Conservation (phyloP, 1,139 yeast species). For the Suhomyces panamericanus region DNA sequence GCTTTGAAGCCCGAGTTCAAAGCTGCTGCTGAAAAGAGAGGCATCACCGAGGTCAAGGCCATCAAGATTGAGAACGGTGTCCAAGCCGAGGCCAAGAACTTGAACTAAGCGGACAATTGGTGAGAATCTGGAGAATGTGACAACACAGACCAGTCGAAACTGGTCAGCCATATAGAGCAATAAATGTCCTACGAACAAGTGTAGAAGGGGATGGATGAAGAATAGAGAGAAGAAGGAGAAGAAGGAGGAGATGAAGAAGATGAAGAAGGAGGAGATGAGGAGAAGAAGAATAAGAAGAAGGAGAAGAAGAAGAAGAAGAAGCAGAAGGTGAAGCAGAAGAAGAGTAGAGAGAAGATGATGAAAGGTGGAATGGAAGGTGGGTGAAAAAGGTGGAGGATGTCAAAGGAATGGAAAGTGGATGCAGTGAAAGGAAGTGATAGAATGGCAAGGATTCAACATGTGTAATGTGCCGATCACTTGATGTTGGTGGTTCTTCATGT, state of each 20-base stretch:
- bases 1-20: constrained; percentile 88
- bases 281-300: no score
- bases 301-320: no score
- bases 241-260: neutral
- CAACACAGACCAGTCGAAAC: neutral
- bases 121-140: neutral
- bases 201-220: neutral
- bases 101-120: constrained; percentile 13
- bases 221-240: neutral
- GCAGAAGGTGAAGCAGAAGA: no score
- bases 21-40: constrained; percentile 75
- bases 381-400: no score
- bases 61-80: constrained; percentile 73
- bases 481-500: no score
- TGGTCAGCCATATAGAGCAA: constrained; percentile 4
- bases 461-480: no score
- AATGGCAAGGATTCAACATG: no score
- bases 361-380: no score
- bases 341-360: no score
- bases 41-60: constrained; percentile 71
- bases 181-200: constrained; percentile 2
- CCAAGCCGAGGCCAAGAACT: constrained; percentile 37
- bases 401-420: no score
- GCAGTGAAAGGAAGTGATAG: no score
- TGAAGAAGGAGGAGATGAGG: no score